phyloP scores from a whole-genome alignment of 176 grass and related monocot genomes.

The Rhynchospora pubera region DNA sequence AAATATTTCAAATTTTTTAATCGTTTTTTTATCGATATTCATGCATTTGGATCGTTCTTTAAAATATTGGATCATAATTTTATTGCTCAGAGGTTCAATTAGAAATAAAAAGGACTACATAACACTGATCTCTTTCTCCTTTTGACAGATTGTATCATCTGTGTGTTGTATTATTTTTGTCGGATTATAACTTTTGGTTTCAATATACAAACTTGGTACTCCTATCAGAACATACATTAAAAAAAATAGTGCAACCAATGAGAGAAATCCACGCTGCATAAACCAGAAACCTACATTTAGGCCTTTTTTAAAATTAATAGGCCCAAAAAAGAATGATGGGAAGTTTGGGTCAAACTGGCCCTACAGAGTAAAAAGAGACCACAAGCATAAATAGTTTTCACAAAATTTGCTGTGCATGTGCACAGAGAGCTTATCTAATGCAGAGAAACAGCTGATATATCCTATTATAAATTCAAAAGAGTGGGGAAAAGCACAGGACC shows the following conservation, averaged over 20 bases:
- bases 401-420: conserved; percentile 8
- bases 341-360: conserved; percentile 19
- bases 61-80: neutral
- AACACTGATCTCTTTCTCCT: neutral
- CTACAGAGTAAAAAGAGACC: conserved; percentile 3
- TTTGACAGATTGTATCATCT: neutral
- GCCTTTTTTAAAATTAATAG: neutral
- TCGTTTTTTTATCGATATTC: no score
- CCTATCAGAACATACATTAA: neutral
- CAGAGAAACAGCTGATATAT: conserved; percentile 10
- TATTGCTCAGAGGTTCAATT: neutral
- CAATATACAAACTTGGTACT: neutral
- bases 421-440: conserved; percentile 5
- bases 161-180: neutral
- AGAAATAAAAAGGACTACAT: neutral
- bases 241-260: neutral
- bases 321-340: conserved; percentile 10
- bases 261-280: neutral
- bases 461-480: conserved; percentile 26
- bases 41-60: neutral
- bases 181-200: neutral
- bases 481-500: conserved; percentile 12
- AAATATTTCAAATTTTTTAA: neutral
- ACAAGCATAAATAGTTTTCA: conserved; percentile 8
- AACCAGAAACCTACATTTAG: neutral